Evolutionary conservation across 2,329 filamentous ascomycete genomes (phyloP), one percentile per base, ranked within the genome.

Genomic region (Alternaria novae-zelandiae): DNA sequence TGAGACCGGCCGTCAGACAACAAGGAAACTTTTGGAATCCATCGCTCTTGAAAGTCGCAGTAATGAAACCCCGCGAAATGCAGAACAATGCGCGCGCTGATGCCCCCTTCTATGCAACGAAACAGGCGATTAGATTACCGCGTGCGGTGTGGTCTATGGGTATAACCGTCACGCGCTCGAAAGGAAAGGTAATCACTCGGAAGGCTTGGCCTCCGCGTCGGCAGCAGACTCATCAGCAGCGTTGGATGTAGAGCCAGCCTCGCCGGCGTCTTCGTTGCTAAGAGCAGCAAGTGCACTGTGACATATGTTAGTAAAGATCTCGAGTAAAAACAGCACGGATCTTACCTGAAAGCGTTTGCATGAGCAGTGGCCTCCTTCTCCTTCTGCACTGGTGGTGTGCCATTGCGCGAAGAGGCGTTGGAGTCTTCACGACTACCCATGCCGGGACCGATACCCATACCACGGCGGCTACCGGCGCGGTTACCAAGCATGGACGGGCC

Each of bases 301-400:
- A 32, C 32, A 20, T 44, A n/a, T 59, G 65, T 77, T 68, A 78
- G 69, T 63, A 41, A 12, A 9, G 4, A 13, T 6, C 30, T 28
- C 28, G 20, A 25, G 28, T 9, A 53, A 13, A 5, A 20, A 2
- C 3, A 44, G n/a, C 10, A 41, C 36, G 4, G 26, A 43, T 72
- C 91, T 86, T 89, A 97, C 94, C 93, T 95, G 85, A 97, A 99
- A 72, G 94, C 91, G 85, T 99, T 99, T 71, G 90, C 89, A 76
- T 81, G 78, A 30, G 91, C 91, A 63, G 88, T 90, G 70, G 88
- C 85, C 80, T 90, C 88, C 75, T 86, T 85, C 73, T 87, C 85
- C 74, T 89, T 88, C 73, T 85, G 84, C 23, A 85, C 85, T 49
- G 94, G 92, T 59, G 94, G 94, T 53, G 95, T 98, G 74, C 92